These are phyloP conservation scores for Citrullus colocynthis DNA, from an alignment of 306 rosid species.

Conservation along the genomic window DNA sequence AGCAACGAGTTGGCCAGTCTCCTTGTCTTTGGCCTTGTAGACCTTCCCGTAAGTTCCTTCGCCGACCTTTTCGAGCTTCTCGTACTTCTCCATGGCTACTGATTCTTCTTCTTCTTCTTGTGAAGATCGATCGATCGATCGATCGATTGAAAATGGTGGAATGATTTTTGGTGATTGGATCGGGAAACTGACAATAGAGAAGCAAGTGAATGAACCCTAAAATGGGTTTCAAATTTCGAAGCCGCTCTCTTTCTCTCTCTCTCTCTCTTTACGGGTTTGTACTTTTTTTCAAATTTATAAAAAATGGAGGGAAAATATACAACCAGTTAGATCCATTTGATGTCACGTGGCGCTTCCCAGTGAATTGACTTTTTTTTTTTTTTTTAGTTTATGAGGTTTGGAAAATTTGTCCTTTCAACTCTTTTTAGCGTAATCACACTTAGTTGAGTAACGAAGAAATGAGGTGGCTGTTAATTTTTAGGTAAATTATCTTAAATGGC, in stretches of 20 bases:
- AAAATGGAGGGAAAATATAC: not conserved
- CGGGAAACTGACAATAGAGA: not conserved
- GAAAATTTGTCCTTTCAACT: no score
- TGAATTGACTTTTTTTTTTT: not conserved
- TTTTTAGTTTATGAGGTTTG: no score
- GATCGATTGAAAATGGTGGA: not conserved
- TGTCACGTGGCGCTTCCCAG: not conserved
- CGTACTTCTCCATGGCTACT: slow-evolving; percentile 71
- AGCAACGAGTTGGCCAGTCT: slow-evolving; percentile 69
- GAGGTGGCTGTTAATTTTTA: no score
- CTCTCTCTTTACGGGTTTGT: not conserved
- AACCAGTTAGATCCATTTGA: not conserved
- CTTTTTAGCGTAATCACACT: no score
- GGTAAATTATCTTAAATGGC: no score
- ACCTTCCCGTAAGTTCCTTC: slow-evolving; percentile 97
- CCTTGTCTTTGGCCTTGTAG: slow-evolving; percentile 75
- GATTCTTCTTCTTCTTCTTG: not conserved
- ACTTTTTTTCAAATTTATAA: not conserved
- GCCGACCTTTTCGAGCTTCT: slow-evolving; percentile 92
- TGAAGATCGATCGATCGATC: no score
- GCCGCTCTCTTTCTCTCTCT: not conserved
- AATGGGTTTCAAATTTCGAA: not conserved
- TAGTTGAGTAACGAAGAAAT: no score
- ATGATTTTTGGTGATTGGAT: not conserved
- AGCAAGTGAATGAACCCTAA: not conserved